Conservation (phyloP, 2,329 filamentous ascomycete genomes). For the Exophiala mesophila region DNA sequence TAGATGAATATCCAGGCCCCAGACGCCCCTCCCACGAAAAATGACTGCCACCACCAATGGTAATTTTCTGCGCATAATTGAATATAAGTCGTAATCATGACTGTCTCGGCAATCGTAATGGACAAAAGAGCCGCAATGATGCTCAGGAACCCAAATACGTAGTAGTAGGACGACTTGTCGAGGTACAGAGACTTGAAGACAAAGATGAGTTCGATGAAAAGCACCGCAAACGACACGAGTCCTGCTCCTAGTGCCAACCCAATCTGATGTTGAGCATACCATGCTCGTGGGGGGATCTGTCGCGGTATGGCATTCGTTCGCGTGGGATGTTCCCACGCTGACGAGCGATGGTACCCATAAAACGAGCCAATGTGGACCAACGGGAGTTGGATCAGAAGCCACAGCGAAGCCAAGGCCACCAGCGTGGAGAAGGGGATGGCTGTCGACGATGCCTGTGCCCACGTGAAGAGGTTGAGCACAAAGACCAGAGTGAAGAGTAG, state of each 20-base stretch:
- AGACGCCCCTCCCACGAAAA: constrained; percentile 70
- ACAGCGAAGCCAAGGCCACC: constrained; percentile 66
- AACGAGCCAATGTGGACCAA: constrained; percentile 77
- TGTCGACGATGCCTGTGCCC: constrained; percentile 83
- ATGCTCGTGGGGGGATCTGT: constrained; percentile 68
- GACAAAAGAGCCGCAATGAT: constrained; percentile 68
- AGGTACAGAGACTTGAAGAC: constrained; percentile 85
- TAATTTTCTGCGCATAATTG: constrained; percentile 82
- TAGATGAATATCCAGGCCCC: constrained; percentile 78
- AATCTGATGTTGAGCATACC: constrained; percentile 66
- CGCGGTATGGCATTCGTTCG: constrained; percentile 68
- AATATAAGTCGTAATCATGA: constrained; percentile 75
- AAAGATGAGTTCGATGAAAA: constrained; percentile 82
- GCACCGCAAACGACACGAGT: constrained; percentile 76
- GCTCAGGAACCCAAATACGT: constrained; percentile 80
- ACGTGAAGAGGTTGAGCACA: constrained; percentile 81
- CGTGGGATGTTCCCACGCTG: constrained; percentile 74
- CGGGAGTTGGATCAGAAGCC: constrained; percentile 81
- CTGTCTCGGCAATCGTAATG: constrained; percentile 75
- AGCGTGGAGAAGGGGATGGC: constrained; percentile 80
- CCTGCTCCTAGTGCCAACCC: constrained; percentile 61
- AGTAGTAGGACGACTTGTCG: constrained; percentile 88
- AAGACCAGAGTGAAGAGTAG: constrained; percentile 70
- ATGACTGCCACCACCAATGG: constrained; percentile 90
- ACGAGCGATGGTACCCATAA: constrained; percentile 64